These are phyloP conservation scores for Astragalus glycyphyllos DNA, from an alignment of 306 rosid species.

Conservation along the genomic window DNA sequence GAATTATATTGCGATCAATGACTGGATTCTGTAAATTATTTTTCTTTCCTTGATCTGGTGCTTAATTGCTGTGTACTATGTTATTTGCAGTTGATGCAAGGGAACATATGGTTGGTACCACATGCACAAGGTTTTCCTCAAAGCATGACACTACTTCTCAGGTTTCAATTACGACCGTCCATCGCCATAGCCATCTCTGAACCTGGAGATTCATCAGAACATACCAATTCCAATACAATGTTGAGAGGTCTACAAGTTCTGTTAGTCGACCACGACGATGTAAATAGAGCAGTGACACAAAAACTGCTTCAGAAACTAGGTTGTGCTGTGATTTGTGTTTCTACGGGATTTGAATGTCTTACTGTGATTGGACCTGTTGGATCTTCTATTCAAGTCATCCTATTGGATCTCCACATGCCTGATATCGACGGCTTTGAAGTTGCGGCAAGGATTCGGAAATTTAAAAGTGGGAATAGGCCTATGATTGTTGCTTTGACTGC, in stretches of 20 bases:
- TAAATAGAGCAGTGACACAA: slow-evolving; percentile 89
- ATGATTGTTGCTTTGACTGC: slow-evolving; percentile 78
- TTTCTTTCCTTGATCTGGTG: slow-evolving; percentile 14
- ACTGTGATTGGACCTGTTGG: slow-evolving; percentile 65
- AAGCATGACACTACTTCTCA: slow-evolving; percentile 88
- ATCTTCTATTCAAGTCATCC: slow-evolving; percentile 67
- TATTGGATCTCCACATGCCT: slow-evolving; percentile 86
- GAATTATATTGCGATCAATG: slow-evolving; percentile 13
- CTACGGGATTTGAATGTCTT: slow-evolving; percentile 93
- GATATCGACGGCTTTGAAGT: slow-evolving; percentile 91
- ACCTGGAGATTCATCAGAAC: slow-evolving; percentile 77
- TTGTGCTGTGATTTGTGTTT: slow-evolving; percentile 73
- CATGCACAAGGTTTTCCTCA: slow-evolving; percentile 77
- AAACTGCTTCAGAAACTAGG: slow-evolving; percentile 91
- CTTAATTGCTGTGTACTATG: slow-evolving; percentile 27
- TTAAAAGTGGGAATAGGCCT: slow-evolving; percentile 80
- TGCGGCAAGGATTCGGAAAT: slow-evolving; percentile 75
- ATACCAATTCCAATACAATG: slow-evolving; percentile 65
- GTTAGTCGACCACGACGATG: slow-evolving; percentile 80
- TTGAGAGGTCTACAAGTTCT: slow-evolving; percentile 78
- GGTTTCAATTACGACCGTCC: slow-evolving; percentile 79
- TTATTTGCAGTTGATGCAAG: slow-evolving; percentile 92
- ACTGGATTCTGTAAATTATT: neutral
- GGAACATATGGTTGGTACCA: slow-evolving; percentile 82
- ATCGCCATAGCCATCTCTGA: slow-evolving; percentile 79